Conservation (phyloP, 768 basidiomycete species). For the Auricularia sp. region DNA sequence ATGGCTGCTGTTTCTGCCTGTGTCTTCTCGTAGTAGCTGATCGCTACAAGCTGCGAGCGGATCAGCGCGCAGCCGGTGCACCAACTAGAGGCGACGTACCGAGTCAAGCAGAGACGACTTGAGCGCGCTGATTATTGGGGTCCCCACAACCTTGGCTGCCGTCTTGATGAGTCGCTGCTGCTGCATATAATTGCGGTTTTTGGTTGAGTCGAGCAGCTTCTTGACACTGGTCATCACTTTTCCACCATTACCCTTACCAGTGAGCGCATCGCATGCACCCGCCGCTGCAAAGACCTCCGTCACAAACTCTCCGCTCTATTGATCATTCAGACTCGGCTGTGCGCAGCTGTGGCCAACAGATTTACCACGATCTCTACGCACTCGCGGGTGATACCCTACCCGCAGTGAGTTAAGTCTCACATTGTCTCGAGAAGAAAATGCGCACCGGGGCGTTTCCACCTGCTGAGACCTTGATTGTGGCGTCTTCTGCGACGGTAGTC, state of each 20-base stretch:
- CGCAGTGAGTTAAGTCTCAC: too few species aligned
- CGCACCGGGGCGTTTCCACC: not conserved
- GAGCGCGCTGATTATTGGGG: not conserved
- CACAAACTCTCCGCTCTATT: not conserved
- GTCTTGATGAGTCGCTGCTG: not conserved
- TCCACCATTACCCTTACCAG: not conserved
- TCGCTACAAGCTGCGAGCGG: not conserved
- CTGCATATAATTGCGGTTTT: not conserved
- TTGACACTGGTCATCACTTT: not conserved
- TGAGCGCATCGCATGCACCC: slow-evolving; percentile 1
- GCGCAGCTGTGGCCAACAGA: too few species aligned
- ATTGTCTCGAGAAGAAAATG: too few species aligned
- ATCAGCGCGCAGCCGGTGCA: not conserved
- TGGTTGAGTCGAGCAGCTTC: not conserved
- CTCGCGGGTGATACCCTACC: not conserved
- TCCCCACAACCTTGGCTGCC: not conserved
- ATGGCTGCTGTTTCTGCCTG: not conserved
- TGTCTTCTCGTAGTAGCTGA: not conserved
- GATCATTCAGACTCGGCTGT: too few species aligned
- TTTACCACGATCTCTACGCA: not conserved
- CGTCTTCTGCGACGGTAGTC: not conserved
- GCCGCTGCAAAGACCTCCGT: not conserved
- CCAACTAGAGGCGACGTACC: not conserved
- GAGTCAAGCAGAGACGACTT: not conserved
- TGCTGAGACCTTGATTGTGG: not conserved